Base-by-base conservation (phyloP, 768 basidiomycete species). In the Trametes cinnabarina region DNA sequence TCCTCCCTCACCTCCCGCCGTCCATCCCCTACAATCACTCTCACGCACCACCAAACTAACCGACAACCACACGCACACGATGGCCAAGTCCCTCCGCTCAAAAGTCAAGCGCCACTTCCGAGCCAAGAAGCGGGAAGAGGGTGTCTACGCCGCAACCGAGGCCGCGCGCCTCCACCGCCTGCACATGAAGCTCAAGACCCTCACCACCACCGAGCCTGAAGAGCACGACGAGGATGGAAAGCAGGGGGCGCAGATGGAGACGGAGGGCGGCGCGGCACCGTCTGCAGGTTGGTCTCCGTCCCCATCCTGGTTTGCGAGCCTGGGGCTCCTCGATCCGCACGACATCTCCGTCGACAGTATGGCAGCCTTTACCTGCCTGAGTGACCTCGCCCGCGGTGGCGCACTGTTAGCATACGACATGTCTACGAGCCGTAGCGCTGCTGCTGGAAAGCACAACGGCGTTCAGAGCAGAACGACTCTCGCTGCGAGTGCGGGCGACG, bases 11-110 rank as follows among this genome's bases (percentile, higher is more conserved):
- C 19, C 46, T 34, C 40, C 22, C 48, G 35, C 23, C 30, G 12
- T 26, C 20, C 57, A 39, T 42, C 23, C 12, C 10, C 19, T 28
- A 15, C 59, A 30, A 42, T 50, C 20, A 20, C 11, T 32, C 37
- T 32, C 30, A 32, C 30, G 0, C 1, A 1, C 30, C 12, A 6
- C 6, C 30, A 32, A 7, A 6, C 12, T 12, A 32, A 12, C 30
- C 7, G 7, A 32, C 32, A 42, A 23, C 52, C 28, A n/a, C 23
- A 34, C 39, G 8, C 4, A 30, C 22, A 47, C 62, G 26, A 92
- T 94, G 91, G 91, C 88, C 41, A 94, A 94, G 78, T 92, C 90
- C 42, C 79, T 83, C 39, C 78, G 92, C 67, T 90, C 90, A 7
- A 94, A 94, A 74, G 79, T 82, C 47, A 94, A 93, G 69, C 87